Evolutionary conservation across 164 flowering plant genomes (phyloP), one percentile per base, ranked within the genome.

Genomic region (Kingdonia uniflora): DNA sequence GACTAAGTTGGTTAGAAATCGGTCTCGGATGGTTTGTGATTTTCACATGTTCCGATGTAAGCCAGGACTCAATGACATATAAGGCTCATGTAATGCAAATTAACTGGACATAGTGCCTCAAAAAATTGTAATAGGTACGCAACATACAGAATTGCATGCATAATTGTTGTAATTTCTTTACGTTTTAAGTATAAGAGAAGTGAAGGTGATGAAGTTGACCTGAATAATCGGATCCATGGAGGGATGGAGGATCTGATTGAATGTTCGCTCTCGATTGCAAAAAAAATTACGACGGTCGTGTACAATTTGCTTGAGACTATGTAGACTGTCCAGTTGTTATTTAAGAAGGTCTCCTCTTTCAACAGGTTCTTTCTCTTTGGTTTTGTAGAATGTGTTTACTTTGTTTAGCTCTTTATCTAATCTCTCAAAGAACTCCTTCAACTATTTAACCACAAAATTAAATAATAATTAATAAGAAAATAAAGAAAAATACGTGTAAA

Each of bases 381-480:
- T 56, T 49, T 42, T 68, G 72, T 88, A 84, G 57, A 92, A 88
- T 2, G 71, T 66, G 57, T 85, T 84, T 59, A 86, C 96, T 52
- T 92, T 88, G 56, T 78, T 70, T 2, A 88, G 70, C 62, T 92
- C 96, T 24, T 73, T 85, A 48, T 85, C 91, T 63, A 92, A 65
- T 45, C 49, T 70, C 65, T 74, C 77, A 49, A 85, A 85, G 39
- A 88, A 86, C 56, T 59, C 67, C 52, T 57, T 75, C 47, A 84
- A 78, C 97, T 84, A 44, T 47, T 44, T 22, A 12, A 47, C 20
- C 29, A 21, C 24, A 21, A 20, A 26, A 25, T 24, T 19, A n/a
- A 21, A 19, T 11, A 47, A 17, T 13, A 47, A 44, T 0, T 44
- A n/a, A 24, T 10, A 13, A n/a, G n/a, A n/a, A n/a, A 52, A 6